Percentiles rank a stretch among this genome's conserved stretches.
These are phyloP conservation scores for Stephanodiscus minutulus DNA, from an alignment of 108 stramenopile species.

Conservation along the genomic window DNA sequence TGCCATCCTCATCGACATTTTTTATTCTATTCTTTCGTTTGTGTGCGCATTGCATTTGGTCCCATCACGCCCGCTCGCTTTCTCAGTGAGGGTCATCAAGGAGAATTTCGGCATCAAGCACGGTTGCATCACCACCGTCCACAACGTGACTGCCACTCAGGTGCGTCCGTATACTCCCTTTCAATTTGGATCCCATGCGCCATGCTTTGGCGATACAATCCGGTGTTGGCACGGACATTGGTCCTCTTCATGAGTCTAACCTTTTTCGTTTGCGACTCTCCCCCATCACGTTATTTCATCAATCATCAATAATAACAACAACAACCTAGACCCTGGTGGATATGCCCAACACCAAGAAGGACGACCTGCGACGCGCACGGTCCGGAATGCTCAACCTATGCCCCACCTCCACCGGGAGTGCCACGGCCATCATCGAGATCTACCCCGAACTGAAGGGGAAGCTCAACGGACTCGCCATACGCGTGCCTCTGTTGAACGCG, in stretches of 20 bases:
- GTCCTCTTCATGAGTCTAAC: neutral
- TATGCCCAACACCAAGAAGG: constrained; percentile 92
- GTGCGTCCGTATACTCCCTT: constrained; percentile 12
- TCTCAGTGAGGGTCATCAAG: constrained; percentile 92
- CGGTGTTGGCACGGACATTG: neutral
- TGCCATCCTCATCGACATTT: too few relatives aligned
- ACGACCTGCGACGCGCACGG: constrained; percentile 89
- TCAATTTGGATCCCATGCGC: too few relatives aligned
- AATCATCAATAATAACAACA: constrained; percentile 3
- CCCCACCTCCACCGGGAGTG: constrained; percentile 92
- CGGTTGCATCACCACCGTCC: constrained; percentile 94
- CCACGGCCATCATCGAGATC: constrained; percentile 93
- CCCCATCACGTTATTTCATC: constrained; percentile 14
- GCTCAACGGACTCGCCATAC: constrained; percentile 92
- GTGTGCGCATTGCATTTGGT: too few relatives aligned
- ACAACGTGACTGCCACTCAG: constrained; percentile 93
- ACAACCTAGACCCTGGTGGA: constrained; percentile 68
- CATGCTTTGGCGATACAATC: too few relatives aligned
- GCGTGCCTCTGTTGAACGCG: constrained; percentile 91
- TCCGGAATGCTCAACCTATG: constrained; percentile 92
- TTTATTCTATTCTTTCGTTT: too few relatives aligned
- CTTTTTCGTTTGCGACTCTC: constrained; percentile 14
- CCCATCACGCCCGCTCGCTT: constrained; percentile 51
- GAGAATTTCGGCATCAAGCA: constrained; percentile 92
- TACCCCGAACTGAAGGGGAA: constrained; percentile 96